Evolutionary conservation across 2,329 filamentous ascomycete genomes (phyloP), one percentile per base, ranked within the genome.

Genomic region (Penicillium sp.): DNA sequence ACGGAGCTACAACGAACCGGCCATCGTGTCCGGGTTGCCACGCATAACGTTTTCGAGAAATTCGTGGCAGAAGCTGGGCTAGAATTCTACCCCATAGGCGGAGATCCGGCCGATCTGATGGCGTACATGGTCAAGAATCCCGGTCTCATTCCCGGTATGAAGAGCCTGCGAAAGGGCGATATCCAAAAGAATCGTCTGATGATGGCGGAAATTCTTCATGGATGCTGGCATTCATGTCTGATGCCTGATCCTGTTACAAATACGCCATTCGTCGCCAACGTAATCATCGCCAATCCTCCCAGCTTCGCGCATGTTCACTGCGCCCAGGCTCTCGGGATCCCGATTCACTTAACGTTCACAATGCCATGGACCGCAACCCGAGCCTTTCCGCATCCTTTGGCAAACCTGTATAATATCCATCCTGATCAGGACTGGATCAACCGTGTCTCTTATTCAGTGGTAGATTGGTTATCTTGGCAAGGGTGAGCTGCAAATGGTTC

Each of bases 101-200:
- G 87, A 4, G 86, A 91, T 66, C 88, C 88, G 2, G 80, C 84
- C 2, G 82, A 88, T 63, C 77, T 90, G 33, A 91, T 90, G 88
- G 88, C 90, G 3, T 94, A 92, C 65, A 94, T 94, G 90, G 90
- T 94, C 43, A 91, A 92, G 71, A 88, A 94, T 59, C 90, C 90
- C 0, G 89, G 90, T 0, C 77, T 95, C 24, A 90, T 94, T 86
- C 90, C 91, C 2, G 88, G 88, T 0, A 83, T 93, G 49, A 87
- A 91, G 43, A 84, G 88, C 0, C 71, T 95, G 43, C 85, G 84
- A 55, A 87, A 81, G 55, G 90, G 90, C 10, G 90, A 93, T 65
- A 83, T 95, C 42, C 85, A 83, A 39, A 88, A 86, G 69, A 79
- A 90, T 29, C 80, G 90, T 23, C 85, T 82, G 58, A 89, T 87